Percentiles rank a stretch among this genome's conserved stretches.
These are phyloP conservation scores for Nemania serpens DNA, from an alignment of 2,329 filamentous ascomycete genomes.

Conservation along the genomic window DNA sequence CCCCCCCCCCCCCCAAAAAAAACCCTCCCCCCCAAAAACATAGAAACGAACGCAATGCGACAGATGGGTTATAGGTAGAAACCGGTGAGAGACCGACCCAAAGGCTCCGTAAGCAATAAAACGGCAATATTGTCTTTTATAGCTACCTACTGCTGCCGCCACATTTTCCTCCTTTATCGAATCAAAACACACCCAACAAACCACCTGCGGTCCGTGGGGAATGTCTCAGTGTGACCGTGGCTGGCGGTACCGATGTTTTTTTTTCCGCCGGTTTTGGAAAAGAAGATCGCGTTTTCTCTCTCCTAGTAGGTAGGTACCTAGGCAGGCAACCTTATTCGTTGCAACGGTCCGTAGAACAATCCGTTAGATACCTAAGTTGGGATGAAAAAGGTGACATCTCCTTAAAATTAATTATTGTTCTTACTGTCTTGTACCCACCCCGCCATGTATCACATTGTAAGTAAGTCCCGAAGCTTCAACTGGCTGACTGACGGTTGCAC, in stretches of 20 bases:
- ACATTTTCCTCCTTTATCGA: constrained; percentile 5
- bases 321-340: too few relatives aligned
- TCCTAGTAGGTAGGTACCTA: too few relatives aligned
- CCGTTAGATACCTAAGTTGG: too few relatives aligned
- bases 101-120: constrained; percentile 21
- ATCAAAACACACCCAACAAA: too few relatives aligned
- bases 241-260: constrained; percentile 2
- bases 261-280: neutral
- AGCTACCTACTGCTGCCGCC: neutral
- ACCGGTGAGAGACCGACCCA: constrained; percentile 11
- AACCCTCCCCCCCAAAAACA: too few relatives aligned
- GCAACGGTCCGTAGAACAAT: too few relatives aligned
- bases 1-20: too few relatives aligned
- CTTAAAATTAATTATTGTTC: too few relatives aligned
- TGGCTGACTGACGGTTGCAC: neutral
- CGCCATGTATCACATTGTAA: too few relatives aligned
- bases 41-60: neutral
- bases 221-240: constrained; percentile 15
- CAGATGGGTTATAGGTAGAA: constrained; percentile 14
- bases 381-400: too few relatives aligned
- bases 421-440: too few relatives aligned
- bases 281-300: too few relatives aligned
- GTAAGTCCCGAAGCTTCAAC: neutral
- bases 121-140: constrained; percentile 23
- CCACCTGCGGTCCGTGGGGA: neutral